phyloP scores from a whole-genome alignment of 768 basidiomycete genomes.

The Russula dissimulans region DNA sequence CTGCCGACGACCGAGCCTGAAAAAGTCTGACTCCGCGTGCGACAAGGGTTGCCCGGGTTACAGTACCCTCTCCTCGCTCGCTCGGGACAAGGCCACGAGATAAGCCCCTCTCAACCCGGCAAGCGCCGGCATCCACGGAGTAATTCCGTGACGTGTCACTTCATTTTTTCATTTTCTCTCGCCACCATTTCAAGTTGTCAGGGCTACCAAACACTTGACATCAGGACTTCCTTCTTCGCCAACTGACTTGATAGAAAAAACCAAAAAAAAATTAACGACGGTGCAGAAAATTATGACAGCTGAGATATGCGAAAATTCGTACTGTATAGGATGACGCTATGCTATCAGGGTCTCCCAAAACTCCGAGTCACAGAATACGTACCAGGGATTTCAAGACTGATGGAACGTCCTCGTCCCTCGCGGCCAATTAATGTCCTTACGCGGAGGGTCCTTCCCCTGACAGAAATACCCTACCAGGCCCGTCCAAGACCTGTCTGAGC shows the following conservation, averaged over 20 bases:
- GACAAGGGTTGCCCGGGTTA: too few relatives aligned
- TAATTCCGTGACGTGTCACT: neutral
- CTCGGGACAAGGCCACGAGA: too few relatives aligned
- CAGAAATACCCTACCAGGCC: neutral
- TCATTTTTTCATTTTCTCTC: neutral
- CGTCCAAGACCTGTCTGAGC: slow-evolving; percentile 6
- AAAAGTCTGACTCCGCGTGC: too few relatives aligned
- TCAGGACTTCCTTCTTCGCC: neutral
- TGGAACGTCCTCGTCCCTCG: too few relatives aligned
- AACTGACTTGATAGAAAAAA: neutral
- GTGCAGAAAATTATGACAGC: neutral
- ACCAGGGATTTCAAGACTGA: too few relatives aligned
- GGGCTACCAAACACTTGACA: slow-evolving; percentile 4
- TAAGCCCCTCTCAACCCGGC: too few relatives aligned
- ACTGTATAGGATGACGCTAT: too few relatives aligned
- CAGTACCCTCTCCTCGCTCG: too few relatives aligned
- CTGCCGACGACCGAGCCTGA: slow-evolving; percentile 1
- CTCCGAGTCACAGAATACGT: too few relatives aligned
- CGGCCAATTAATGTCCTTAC: too few relatives aligned
- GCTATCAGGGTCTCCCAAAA: too few relatives aligned
- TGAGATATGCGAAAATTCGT: neutral
- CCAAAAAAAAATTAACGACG: neutral
- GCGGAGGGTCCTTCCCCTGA: too few relatives aligned
- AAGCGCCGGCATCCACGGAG: neutral
- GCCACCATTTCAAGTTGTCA: slow-evolving; percentile 3